Base-by-base conservation (phyloP, 2,329 filamentous ascomycete species). In the Metarhizium anisopliae region DNA sequence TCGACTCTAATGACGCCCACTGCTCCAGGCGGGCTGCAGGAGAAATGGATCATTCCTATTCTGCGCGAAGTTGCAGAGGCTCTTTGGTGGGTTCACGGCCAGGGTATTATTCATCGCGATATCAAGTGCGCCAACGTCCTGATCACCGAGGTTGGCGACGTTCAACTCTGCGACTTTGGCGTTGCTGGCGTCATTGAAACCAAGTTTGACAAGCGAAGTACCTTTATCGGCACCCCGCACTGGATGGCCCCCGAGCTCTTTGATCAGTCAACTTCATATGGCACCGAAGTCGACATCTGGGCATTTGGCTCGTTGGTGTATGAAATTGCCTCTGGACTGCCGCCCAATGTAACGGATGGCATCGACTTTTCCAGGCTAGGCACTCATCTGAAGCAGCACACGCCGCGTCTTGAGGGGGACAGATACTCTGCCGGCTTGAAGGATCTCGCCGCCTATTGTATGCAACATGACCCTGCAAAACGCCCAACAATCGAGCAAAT, bases 231-330 rank as follows among this genome's bases (percentile, higher is more conserved):
- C 25, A 94, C 90, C 0, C 86, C 86, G 3, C 85, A 92, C 69
- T 94, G 89, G 87, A 92, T 94, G 89, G 87, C 90, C 0, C 88
- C 87, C 0, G 90, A 94, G 64, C 77, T 93, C 13, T 85, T 88
- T 62, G 82, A 86, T 56, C 76, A 80, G 42, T 75, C 80, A 4
- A 76, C 80, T 10, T 82, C 83, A 5, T 88, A 88, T 66, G 85
- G 85, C 57, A 86, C 83, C 14, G 85, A 87, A 64, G 83, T 87
- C 47, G 89, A 94, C 63, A 90, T 92, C 52, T 94, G 90, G 89
- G 88, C 89, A 2, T 91, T 90, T 66, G 90, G 89, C 2, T 87
- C 88, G 59, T 87, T 91, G 68, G 77, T 90, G 2, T 90, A 83
- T 63, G 89, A 94, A 69, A 89, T 93, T 68, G 88, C 89, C 1